Percentiles rank a stretch among this genome's conserved stretches.
phyloP scores from a whole-genome alignment of 768 basidiomycete species.

The Kwoniella heveanensis region DNA sequence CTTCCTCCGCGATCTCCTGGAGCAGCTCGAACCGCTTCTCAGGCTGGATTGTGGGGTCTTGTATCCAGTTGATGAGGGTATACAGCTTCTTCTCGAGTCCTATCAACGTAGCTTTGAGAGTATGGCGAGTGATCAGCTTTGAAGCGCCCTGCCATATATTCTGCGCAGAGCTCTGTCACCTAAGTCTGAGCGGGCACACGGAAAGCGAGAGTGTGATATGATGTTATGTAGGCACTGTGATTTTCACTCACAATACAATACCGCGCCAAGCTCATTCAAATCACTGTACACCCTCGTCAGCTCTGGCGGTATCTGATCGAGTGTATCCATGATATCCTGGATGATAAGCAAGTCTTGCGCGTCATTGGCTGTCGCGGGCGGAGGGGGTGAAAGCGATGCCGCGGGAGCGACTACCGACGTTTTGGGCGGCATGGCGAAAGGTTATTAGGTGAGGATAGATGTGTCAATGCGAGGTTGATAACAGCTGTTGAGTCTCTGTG shows the following conservation, averaged over 20 bases:
- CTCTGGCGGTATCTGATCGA: conserved; percentile 90
- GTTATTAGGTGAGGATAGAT: too few relatives aligned
- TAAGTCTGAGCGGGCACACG: too few relatives aligned
- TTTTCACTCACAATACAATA: conserved; percentile 62
- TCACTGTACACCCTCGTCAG: conserved; percentile 93
- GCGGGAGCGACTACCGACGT: conserved; percentile 13
- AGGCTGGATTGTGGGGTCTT: conserved; percentile 57
- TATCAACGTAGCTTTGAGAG: conserved; percentile 69
- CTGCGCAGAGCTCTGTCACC: too few relatives aligned
- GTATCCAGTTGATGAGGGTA: conserved; percentile 73
- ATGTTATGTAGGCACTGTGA: too few relatives aligned
- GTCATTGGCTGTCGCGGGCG: conserved; percentile 28
- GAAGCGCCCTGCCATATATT: too few relatives aligned
- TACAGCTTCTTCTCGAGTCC: conserved; percentile 79
- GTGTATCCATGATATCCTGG: conserved; percentile 64
- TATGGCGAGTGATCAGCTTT: not conserved
- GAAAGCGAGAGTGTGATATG: too few relatives aligned
- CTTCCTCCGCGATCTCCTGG: conserved; percentile 92
- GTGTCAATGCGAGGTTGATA: too few relatives aligned
- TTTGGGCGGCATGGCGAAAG: conserved; percentile 42
- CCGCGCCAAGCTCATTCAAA: conserved; percentile 97
- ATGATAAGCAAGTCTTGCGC: conserved; percentile 51
- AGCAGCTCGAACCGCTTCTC: conserved; percentile 78
- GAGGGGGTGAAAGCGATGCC: conserved; percentile 29
- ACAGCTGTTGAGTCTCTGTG: too few relatives aligned